phyloP scores from a whole-genome alignment of 768 basidiomycete genomes.

The Lentinula edodes region DNA sequence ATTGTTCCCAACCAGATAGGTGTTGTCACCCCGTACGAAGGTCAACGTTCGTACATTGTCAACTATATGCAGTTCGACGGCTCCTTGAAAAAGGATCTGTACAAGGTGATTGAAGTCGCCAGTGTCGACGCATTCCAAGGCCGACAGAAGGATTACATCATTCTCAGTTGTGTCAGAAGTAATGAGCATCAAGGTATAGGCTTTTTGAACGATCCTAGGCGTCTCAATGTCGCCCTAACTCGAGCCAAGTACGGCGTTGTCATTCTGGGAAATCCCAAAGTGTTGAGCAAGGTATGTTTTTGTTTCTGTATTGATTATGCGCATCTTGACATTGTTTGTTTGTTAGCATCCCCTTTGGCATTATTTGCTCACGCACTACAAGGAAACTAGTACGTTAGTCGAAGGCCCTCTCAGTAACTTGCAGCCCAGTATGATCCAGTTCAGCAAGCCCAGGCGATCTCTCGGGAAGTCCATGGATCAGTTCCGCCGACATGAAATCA shows the following conservation, averaged over 20 bases:
- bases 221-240: slow-evolving; percentile 94
- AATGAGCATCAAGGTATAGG: slow-evolving; percentile 99
- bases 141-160: slow-evolving; percentile 99
- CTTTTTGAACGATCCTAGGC: slow-evolving; percentile 95
- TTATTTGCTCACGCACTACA: slow-evolving; percentile 96
- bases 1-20: slow-evolving; percentile 95
- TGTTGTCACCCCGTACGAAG: slow-evolving; percentile 98
- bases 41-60: slow-evolving; percentile 96
- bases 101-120: slow-evolving; percentile 99
- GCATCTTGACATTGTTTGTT: background rate
- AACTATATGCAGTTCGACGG: slow-evolving; percentile 99
- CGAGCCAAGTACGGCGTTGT: slow-evolving; percentile 98
- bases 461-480: slow-evolving; percentile 88
- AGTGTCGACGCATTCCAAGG: slow-evolving; percentile 99
- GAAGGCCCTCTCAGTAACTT: slow-evolving; percentile 96
- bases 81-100: slow-evolving; percentile 97
- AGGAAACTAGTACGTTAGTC: slow-evolving; percentile 89
- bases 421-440: slow-evolving; percentile 98
- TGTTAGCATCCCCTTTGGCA: slow-evolving; percentile 97
- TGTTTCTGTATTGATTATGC: background rate
- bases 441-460: slow-evolving; percentile 92
- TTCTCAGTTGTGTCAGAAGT: slow-evolving; percentile 93
- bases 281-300: slow-evolving; percentile 85
- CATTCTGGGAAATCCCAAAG: slow-evolving; percentile 99
- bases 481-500: slow-evolving; percentile 90